Percentiles rank a stretch among this genome's conserved stretches.
These are phyloP conservation scores for Boletus patriciae DNA, from an alignment of 768 basidiomycete genomes.

Conservation along the genomic window DNA sequence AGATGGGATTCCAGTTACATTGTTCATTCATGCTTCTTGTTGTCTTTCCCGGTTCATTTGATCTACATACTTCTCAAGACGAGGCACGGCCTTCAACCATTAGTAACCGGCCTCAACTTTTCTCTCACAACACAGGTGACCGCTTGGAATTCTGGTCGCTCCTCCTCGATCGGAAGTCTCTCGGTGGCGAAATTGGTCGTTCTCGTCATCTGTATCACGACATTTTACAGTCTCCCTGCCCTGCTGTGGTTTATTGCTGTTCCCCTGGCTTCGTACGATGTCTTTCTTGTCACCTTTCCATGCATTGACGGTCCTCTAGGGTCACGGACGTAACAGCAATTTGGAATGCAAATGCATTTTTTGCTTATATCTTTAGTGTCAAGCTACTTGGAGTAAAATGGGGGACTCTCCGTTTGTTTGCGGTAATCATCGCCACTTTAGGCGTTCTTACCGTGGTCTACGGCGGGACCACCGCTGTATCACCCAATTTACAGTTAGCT, in stretches of 20 bases:
- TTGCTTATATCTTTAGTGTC: constrained; percentile 86
- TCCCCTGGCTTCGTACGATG: constrained; percentile 65
- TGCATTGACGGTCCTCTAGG: constrained; percentile 38
- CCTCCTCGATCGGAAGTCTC: constrained; percentile 15
- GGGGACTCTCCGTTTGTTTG: constrained; percentile 61
- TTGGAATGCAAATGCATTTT: constrained; percentile 91
- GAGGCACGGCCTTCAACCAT: constrained; percentile 44
- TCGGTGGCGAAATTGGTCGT: constrained; percentile 38
- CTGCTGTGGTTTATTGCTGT: constrained; percentile 78
- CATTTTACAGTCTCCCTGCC: constrained; percentile 60
- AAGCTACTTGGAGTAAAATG: constrained; percentile 62
- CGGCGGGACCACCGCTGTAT: constrained; percentile 51
- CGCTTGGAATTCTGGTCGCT: constrained; percentile 5
- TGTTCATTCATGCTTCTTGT: constrained; percentile 76
- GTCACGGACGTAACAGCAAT: constrained; percentile 84
- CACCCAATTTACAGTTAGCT: constrained; percentile 18
- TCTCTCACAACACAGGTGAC: constrained; percentile 41
- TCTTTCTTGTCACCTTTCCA: neutral
- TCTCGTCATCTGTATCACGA: constrained; percentile 23
- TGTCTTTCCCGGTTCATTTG: constrained; percentile 84
- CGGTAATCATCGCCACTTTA: constrained; percentile 76
- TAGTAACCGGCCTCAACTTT: constrained; percentile 52
- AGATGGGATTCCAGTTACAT: constrained; percentile 57
- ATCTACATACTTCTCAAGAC: constrained; percentile 57
- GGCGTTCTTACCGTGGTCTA: constrained; percentile 85